These are phyloP conservation scores for Cordia subcordata DNA, from an alignment of 257 asterid genomes.

Conservation along the genomic window DNA sequence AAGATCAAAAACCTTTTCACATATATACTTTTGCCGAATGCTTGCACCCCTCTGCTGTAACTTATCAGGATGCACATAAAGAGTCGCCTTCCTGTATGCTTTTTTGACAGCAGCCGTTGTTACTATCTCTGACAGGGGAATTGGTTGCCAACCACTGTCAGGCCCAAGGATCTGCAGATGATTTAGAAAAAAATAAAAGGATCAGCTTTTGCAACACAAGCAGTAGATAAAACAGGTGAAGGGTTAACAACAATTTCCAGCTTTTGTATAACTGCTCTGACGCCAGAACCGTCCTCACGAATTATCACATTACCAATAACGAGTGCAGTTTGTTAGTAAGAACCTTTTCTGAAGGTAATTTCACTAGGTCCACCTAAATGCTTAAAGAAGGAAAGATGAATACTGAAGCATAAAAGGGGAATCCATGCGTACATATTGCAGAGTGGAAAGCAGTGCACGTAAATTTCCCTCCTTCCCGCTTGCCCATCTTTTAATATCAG, in stretches of 20 bases:
- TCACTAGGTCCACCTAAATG: too few relatives aligned
- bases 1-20: conserved; percentile 95
- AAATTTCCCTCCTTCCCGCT: conserved; percentile 88
- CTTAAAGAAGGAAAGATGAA: not conserved
- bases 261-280: too few relatives aligned
- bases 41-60: conserved; percentile 95
- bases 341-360: too few relatives aligned
- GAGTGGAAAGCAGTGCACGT: conserved; percentile 96
- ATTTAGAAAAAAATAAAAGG: not conserved
- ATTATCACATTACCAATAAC: too few relatives aligned
- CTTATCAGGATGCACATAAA: conserved; percentile 94
- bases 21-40: conserved; percentile 81
- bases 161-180: conserved; percentile 77
- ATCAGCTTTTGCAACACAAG: not conserved
- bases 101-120: conserved; percentile 79
- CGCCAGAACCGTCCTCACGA: too few relatives aligned
- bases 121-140: conserved; percentile 74
- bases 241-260: too few relatives aligned
- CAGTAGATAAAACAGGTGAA: not conserved
- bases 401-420: not conserved
- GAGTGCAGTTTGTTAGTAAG: too few relatives aligned
- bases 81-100: conserved; percentile 93
- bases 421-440: conserved; percentile 71
- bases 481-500: conserved; percentile 95
- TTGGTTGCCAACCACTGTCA: conserved; percentile 86